Percentiles rank a stretch among this genome's conserved stretches.
These are phyloP conservation scores for Epithemia pelagica DNA, from an alignment of 108 stramenopile genomes.

Conservation along the genomic window DNA sequence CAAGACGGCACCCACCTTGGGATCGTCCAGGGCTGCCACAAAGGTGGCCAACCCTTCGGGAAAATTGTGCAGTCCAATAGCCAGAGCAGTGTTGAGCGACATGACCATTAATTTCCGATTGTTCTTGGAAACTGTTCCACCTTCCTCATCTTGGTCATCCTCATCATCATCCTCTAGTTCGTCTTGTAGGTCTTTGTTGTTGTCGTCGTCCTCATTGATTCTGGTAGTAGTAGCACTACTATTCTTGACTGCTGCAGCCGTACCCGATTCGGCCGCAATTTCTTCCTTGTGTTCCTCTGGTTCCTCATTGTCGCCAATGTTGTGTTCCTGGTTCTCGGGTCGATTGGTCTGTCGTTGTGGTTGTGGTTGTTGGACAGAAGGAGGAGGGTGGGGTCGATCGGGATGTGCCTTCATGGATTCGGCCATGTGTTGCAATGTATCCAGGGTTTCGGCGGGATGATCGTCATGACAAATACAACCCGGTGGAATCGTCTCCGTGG, in stretches of 20 bases:
- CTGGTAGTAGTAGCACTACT: too few species aligned
- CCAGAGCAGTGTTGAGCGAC: constrained; percentile 58
- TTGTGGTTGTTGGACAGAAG: too few species aligned
- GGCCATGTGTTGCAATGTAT: not conserved
- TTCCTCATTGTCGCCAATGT: not conserved
- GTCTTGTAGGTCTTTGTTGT: not conserved
- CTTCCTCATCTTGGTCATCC: not conserved
- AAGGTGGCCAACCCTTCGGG: constrained; percentile 85
- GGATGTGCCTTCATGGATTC: not conserved
- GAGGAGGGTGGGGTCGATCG: not conserved
- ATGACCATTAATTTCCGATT: constrained; percentile 32
- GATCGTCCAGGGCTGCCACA: constrained; percentile 53
- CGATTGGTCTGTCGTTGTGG: too few species aligned
- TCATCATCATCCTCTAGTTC: not conserved
- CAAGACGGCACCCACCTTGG: constrained; percentile 49
- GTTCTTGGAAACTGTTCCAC: not conserved
- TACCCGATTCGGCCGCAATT: too few species aligned
- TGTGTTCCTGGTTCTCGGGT: not conserved
- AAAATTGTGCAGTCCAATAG: constrained; percentile 82
- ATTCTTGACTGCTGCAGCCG: too few species aligned
- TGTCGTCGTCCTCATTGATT: not conserved
- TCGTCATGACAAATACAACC: not conserved
- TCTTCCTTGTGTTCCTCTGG: not conserved
- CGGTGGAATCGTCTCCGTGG: not conserved
- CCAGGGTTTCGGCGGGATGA: not conserved